Base-by-base conservation (phyloP, 164 flowering plant genomes). In the Kalanchoe fedtschenkoi region DNA sequence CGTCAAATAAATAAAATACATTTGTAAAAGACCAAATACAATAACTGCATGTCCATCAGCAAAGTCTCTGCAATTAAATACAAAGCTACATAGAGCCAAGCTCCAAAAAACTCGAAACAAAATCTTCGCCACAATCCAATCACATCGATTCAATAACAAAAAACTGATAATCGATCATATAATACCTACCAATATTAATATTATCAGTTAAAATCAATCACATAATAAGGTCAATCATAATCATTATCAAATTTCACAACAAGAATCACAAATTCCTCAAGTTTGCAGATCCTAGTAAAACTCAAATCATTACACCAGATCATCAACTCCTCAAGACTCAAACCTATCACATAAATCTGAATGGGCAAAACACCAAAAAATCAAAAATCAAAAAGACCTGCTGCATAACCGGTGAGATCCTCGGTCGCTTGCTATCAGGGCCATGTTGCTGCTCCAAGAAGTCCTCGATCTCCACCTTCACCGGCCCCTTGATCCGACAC, bases 391-490 rank as follows among this genome's bases (percentile, higher is more conserved):
- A 41, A 28, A 61, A 38, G 7, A 86, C 91, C 88, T 79, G 78
- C 17, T 72, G 72, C 34, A 41, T 35, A 38, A 69, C 15, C 2
- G 66, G 55, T 8, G 74, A 68, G 16, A 66, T 30, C 75, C 75
- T 85, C 28, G 81, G 64, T 61, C 83, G 76, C 74, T 87, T 87
- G 59, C 29, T 64, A 34, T 74, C 69, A 3, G 81, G 77, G 13
- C 78, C 78, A 26, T 80, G 75, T 38, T 80, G 80, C 22, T 82
- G 84, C 42, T 82, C 83, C 57, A 76, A 60, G 0, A 78, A 51
- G 41, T 82, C 89, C 54, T 81, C 84, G 62, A 75, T 68, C 79
- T 87, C 87, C 51, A 79, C 62, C 69, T 80, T 81, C 70, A 84
- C 83, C 71, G 78, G 71, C 9, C 53, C 57, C 77, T 76, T 76